phyloP scores from a whole-genome alignment of 768 basidiomycete genomes.

The Guyanaporus albipodus region DNA sequence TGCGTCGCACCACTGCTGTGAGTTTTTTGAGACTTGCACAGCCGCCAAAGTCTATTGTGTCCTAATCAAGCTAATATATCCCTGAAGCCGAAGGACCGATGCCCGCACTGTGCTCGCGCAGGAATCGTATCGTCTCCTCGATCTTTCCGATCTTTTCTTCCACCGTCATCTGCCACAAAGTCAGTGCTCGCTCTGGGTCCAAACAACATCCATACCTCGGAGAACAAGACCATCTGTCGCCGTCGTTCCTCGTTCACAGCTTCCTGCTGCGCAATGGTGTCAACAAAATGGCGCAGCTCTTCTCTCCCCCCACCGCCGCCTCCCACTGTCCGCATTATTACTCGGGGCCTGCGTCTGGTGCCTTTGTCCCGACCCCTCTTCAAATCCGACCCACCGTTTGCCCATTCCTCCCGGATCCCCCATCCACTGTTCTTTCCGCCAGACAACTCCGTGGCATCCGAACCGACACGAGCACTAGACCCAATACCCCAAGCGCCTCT shows the following conservation, averaged over 20 bases:
- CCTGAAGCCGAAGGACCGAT: too few species aligned
- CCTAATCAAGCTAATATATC: neutral
- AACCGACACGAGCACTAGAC: slow-evolving; percentile 7
- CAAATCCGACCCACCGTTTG: neutral
- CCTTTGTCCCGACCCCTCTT: neutral
- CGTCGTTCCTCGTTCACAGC: slow-evolving; percentile 38
- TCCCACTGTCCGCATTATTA: neutral
- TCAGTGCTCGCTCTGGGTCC: neutral
- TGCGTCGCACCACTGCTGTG: slow-evolving; percentile 12
- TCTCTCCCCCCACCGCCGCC: slow-evolving; percentile 2
- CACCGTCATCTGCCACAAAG: slow-evolving; percentile 47
- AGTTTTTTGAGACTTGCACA: slow-evolving; percentile 2
- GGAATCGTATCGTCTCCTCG: slow-evolving; percentile 41
- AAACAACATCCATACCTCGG: slow-evolving; percentile 43
- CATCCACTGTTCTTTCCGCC: slow-evolving; percentile 13
- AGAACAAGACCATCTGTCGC: slow-evolving; percentile 48
- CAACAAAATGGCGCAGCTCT: slow-evolving; percentile 39
- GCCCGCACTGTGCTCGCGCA: slow-evolving; percentile 27
- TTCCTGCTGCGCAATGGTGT: slow-evolving; percentile 41
- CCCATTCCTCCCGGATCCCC: slow-evolving; percentile 20
- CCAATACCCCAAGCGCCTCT: slow-evolving; percentile 13
- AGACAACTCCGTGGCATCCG: slow-evolving; percentile 22
- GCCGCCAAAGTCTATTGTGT: neutral
- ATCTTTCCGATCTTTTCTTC: slow-evolving; percentile 52
- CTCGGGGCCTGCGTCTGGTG: neutral